Base-by-base conservation (phyloP, 306 rosid species). In the Acacia acuminata region DNA sequence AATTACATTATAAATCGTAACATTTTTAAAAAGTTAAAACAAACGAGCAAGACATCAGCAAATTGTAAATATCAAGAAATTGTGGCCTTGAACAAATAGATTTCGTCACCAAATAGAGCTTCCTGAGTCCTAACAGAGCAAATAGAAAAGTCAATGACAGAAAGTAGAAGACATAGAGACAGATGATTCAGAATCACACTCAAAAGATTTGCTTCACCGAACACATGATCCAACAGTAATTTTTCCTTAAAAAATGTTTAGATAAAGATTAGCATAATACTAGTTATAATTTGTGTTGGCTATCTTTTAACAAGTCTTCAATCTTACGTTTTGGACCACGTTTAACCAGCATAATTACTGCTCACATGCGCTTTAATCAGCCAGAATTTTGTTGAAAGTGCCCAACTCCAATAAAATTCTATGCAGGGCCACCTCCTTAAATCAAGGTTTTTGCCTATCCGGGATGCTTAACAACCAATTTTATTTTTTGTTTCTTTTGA, bases 61-160 rank as follows among this genome's bases (percentile, higher is more conserved):
- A 40, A 36, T 22, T 19, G 38, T 68, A 48, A 60, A 53, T 73
- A 43, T 50, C 64, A 50, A 30, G 20, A 38, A 66, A 56, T 11
- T 68, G 75, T 79, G 55, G 51, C 36, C 70, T 81, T 83, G 55
- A 19, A 55, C 63, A 55, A 20, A 76, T 12, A 3, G 42, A 27
- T 34, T 44, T 27, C 4, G 0, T 30, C 15, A 32, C 13, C 1
- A 58, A 69, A 55, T 53, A 55, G 75, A 79, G 38, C 38, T 64
- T 83, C 51, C 14, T 13, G 4, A 3, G n/a, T 19, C 22, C 12
- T 24, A 25, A 40, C 66, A 63, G 63, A 40, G 48, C 66, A 85
- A 82, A 10, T 30, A 27, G 47, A 58, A 34, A 51, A 73, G 64
- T 6, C 64, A 51, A 3, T 2, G 9, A 32, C 0, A 32, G 4